phyloP scores from a whole-genome alignment of 331 rosid genomes.

The Quercus phellos region DNA sequence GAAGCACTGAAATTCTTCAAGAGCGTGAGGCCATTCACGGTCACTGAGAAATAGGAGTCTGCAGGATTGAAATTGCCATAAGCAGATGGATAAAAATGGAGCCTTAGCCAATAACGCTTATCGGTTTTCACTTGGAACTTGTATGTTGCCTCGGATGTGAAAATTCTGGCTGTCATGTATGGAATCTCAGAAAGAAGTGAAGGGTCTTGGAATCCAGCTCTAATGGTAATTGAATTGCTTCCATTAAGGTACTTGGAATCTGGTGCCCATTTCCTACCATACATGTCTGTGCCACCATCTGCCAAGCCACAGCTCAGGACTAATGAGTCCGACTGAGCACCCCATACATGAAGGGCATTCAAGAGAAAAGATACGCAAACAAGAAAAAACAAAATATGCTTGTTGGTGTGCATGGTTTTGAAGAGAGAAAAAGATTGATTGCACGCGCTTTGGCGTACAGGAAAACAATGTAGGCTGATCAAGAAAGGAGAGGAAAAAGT shows the following conservation, averaged over 20 bases:
- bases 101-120: slow-evolving; percentile 31
- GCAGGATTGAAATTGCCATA: slow-evolving; percentile 13
- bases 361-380: no score
- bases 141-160: slow-evolving; percentile 26
- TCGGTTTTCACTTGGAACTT: slow-evolving; percentile 18
- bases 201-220: slow-evolving; percentile 39
- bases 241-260: slow-evolving; percentile 28
- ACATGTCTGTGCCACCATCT: slow-evolving; percentile 25
- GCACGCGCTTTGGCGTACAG: no score
- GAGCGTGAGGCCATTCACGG: slow-evolving; percentile 30
- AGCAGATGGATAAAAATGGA: slow-evolving; percentile 38
- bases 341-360: no score
- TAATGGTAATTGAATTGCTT: slow-evolving; percentile 2
- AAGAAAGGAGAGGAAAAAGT: no score
- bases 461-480: no score
- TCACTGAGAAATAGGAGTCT: slow-evolving; percentile 24
- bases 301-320: slow-evolving; percentile 31
- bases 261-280: slow-evolving; percentile 36
- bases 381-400: no score
- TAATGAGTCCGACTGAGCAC: no score
- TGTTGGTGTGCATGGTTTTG: no score
- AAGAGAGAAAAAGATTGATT: no score
- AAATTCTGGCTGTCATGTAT: slow-evolving; percentile 43
- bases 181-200: slow-evolving; percentile 42
- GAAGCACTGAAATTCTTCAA: slow-evolving; percentile 40